A percentile compares a stretch with the other conserved stretches of the same genome.
phyloP scores from a whole-genome alignment of 2,329 filamentous ascomycete species.

The Diplodia scrobiculata region DNA sequence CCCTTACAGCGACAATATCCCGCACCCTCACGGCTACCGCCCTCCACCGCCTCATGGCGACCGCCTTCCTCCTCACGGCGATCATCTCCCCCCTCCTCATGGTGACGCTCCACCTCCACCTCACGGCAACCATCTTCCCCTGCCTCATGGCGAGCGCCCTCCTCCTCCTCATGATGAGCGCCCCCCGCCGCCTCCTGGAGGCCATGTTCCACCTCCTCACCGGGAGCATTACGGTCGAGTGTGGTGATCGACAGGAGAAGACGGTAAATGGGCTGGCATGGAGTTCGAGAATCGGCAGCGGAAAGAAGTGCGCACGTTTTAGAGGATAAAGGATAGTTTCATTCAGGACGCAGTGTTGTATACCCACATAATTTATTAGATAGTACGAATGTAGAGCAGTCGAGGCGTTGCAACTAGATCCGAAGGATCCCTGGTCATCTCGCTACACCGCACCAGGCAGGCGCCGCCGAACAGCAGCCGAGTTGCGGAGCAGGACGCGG shows the following conservation, averaged over 20 bases:
- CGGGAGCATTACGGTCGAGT: not conserved
- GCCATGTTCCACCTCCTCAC: not conserved
- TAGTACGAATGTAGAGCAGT: conserved; percentile 5
- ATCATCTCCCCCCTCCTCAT: not conserved
- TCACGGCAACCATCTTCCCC: no score
- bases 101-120: no score
- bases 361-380: not conserved
- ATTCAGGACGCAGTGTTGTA: conserved; percentile 2
- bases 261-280: not conserved
- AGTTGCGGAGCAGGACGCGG: conserved; percentile 10
- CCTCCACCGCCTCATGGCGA: not conserved
- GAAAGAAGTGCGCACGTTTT: not conserved
- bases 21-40: not conserved
- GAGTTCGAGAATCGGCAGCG: not conserved
- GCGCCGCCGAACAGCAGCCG: conserved; percentile 11
- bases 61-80: not conserved
- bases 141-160: not conserved
- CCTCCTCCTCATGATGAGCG: not conserved
- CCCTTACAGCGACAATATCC: not conserved
- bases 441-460: conserved; percentile 15
- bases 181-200: not conserved
- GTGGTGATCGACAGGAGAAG: not conserved
- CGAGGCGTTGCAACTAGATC: not conserved
- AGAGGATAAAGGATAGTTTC: not conserved
- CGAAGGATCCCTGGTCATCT: conserved; percentile 12